Evolutionary conservation across 352 stramenopile genomes (phyloP).

Genomic region (Thalassiosira hispida): DNA sequence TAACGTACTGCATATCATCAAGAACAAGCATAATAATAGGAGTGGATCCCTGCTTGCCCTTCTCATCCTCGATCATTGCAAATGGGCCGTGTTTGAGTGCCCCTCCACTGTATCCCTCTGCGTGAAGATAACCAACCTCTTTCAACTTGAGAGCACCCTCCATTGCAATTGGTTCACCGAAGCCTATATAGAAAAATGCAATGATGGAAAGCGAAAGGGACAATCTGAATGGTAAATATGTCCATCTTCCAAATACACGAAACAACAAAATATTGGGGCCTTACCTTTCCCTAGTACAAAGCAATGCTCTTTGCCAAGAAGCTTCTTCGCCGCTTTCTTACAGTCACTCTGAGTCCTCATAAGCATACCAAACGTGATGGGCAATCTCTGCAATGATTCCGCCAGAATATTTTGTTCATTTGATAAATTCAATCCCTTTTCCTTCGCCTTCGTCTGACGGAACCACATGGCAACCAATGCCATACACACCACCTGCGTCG

Average conservation of each 20-base stretch:
- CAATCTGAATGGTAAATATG: not conserved
- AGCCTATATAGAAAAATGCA: constrained; percentile 58
- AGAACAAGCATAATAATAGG: constrained; percentile 88
- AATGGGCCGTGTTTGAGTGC: constrained; percentile 98
- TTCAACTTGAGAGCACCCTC: constrained; percentile 98
- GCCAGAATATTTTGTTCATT: constrained; percentile 90
- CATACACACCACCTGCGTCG: constrained; percentile 88
- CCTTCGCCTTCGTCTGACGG: constrained; percentile 81
- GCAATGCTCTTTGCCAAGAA: constrained; percentile 90
- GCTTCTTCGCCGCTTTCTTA: constrained; percentile 87
- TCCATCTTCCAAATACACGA: constrained; percentile 1
- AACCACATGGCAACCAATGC: constrained; percentile 84
- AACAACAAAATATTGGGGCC: constrained; percentile 3
- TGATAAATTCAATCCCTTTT: constrained; percentile 84
- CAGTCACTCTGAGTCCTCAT: constrained; percentile 90
- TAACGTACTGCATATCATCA: constrained; percentile 93
- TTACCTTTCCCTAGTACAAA: constrained; percentile 92
- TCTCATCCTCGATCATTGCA: constrained; percentile 92
- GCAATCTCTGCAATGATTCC: constrained; percentile 92
- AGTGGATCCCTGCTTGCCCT: constrained; percentile 91
- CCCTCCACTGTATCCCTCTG: constrained; percentile 95
- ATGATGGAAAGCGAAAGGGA: not conserved
- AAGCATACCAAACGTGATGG: constrained; percentile 96
- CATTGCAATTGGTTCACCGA: constrained; percentile 92
- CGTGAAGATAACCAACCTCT: constrained; percentile 97